phyloP scores from a whole-genome alignment of 129 eudicot genomes.

The Flaveria linearis region DNA sequence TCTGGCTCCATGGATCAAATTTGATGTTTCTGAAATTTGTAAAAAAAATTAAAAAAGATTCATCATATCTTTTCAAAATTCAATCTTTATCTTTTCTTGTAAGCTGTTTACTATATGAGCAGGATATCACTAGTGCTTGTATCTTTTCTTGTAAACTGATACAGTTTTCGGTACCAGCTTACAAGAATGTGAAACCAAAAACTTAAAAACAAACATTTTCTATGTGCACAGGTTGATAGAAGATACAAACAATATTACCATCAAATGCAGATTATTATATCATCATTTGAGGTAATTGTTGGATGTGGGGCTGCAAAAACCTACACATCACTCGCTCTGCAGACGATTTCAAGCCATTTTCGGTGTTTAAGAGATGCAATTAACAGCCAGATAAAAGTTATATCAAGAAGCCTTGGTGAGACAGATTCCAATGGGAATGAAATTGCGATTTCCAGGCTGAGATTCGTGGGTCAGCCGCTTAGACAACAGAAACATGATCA shows the following conservation, averaged over 20 bases:
- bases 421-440: conserved; percentile 59
- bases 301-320: conserved; percentile 77
- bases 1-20: neutral
- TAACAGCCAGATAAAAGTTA: conserved; percentile 49
- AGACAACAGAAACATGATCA: conserved; percentile 60
- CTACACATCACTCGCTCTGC: conserved; percentile 72
- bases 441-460: conserved; percentile 51
- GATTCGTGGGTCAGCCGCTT: conserved; percentile 62
- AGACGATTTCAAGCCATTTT: conserved; percentile 76
- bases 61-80: too few species aligned
- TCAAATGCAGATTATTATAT: conserved; percentile 80
- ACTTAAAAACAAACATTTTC: neutral
- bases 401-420: conserved; percentile 64
- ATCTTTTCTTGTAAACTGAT: too few species aligned
- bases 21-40: neutral
- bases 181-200: neutral
- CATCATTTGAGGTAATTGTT: conserved; percentile 67
- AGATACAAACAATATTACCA: conserved; percentile 81
- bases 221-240: conserved; percentile 61
- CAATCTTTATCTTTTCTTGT: too few species aligned
- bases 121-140: too few species aligned
- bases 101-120: too few species aligned
- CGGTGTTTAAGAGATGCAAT: conserved; percentile 77
- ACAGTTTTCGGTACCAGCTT: too few species aligned
- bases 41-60: too few species aligned